Percentiles rank a stretch among this genome's conserved stretches.
These are phyloP conservation scores for Blastocladiella britannica DNA, from an alignment of 192 early-diverging fungal species.

Conservation along the genomic window DNA sequence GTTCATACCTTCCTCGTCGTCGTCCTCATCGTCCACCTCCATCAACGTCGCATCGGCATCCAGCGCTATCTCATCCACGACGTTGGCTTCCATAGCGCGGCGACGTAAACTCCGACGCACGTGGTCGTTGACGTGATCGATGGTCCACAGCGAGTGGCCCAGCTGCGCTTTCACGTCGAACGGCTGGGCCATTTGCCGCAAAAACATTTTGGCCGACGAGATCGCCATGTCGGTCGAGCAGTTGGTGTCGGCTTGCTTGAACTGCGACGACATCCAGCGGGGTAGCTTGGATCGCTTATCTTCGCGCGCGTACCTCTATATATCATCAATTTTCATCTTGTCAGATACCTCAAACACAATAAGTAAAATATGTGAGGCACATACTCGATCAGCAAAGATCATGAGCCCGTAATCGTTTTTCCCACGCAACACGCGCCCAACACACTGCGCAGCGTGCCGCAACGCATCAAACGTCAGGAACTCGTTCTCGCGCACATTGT, in stretches of 20 bases:
- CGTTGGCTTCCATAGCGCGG: neutral
- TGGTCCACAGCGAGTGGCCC: constrained; percentile 69
- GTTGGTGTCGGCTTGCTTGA: constrained; percentile 72
- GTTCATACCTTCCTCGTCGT: too few species aligned
- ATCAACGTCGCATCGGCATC: too few species aligned
- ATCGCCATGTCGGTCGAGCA: constrained; percentile 96
- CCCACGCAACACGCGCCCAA: constrained; percentile 88
- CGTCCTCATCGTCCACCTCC: too few species aligned
- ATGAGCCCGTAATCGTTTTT: constrained; percentile 98
- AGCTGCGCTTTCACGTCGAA: constrained; percentile 55
- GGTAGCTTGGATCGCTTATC: constrained; percentile 94
- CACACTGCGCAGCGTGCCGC: constrained; percentile 97
- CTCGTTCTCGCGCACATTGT: constrained; percentile 90
- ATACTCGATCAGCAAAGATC: constrained; percentile 92
- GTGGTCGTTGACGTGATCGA: constrained; percentile 37
- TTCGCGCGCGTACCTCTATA: constrained; percentile 63
- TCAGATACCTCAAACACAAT: neutral
- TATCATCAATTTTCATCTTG: too few species aligned
- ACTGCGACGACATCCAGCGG: constrained; percentile 81
- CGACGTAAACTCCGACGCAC: neutral
- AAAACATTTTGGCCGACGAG: constrained; percentile 71
- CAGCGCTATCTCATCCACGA: neutral
- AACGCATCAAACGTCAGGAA: constrained; percentile 98
- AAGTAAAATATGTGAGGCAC: constrained; percentile 2
- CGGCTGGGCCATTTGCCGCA: constrained; percentile 90